These are phyloP conservation scores for Setaria viridis DNA, from an alignment of 202 grass and related monocot genomes.

Conservation along the genomic window DNA sequence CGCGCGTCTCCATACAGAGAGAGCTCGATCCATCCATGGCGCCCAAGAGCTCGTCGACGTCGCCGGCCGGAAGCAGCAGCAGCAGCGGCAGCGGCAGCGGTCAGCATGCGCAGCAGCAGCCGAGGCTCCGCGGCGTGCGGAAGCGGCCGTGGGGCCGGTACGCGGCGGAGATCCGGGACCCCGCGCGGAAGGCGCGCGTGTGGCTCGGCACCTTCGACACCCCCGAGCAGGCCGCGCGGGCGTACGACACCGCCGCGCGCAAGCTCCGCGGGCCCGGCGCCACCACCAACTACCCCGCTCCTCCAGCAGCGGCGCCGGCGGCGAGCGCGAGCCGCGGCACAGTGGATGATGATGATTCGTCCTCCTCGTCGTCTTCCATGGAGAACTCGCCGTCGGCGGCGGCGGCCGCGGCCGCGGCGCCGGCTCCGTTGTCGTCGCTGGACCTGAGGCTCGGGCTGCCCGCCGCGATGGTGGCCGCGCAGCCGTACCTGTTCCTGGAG, in stretches of 20 bases:
- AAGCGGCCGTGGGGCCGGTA: conserved; percentile 82
- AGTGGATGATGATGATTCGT: not conserved
- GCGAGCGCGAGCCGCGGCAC: not conserved
- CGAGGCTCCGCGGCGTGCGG: conserved; percentile 66
- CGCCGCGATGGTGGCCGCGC: not conserved
- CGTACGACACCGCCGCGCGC: conserved; percentile 64
- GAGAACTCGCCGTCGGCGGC: not conserved
- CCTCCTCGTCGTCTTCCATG: not conserved
- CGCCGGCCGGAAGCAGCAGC: not conserved
- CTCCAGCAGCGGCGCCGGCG: not conserved
- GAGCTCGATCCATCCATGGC: too few species aligned
- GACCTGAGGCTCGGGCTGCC: conserved; percentile 12
- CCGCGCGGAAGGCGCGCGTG: conserved; percentile 32
- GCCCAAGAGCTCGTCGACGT: not conserved
- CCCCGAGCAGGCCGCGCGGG: conserved; percentile 48
- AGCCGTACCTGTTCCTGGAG: not conserved
- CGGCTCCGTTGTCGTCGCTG: not conserved
- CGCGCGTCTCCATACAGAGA: not conserved
- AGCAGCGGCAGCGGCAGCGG: not conserved
- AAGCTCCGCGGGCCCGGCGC: conserved; percentile 48
- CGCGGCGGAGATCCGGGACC: conserved; percentile 82
- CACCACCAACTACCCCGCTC: conserved; percentile 50
- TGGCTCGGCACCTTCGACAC: conserved; percentile 62
- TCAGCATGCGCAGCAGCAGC: not conserved
- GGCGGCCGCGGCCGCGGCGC: too few species aligned